Evolutionary conservation across 192 early-diverging fungal genomes (phyloP).

Genomic region (Coemansia biformis): DNA sequence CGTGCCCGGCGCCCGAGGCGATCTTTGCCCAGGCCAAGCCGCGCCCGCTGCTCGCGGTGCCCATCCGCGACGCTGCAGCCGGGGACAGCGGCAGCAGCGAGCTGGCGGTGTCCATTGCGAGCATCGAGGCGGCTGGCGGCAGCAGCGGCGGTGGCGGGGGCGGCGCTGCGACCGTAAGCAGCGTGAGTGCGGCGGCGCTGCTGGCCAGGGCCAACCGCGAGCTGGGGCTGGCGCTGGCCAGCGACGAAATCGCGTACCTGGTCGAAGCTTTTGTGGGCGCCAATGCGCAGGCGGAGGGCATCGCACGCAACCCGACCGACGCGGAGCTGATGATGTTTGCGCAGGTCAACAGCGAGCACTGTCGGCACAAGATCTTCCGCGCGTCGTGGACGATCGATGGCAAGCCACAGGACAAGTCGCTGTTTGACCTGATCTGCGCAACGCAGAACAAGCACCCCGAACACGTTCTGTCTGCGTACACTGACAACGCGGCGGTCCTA

Average conservation of each 20-base stretch:
- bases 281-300: slow-evolving; percentile 35
- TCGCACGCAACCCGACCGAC: slow-evolving; percentile 90
- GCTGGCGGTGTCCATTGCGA: slow-evolving; percentile 23
- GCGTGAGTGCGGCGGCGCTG: slow-evolving; percentile 35
- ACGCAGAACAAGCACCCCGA: slow-evolving; percentile 80
- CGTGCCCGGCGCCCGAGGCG: slow-evolving; percentile 57
- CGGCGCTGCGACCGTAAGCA: no score
- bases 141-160: no score
- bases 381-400: slow-evolving; percentile 98
- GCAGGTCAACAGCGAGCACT: slow-evolving; percentile 99
- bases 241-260: slow-evolving; percentile 95
- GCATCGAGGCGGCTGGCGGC: slow-evolving; percentile 11
- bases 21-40: slow-evolving; percentile 69
- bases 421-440: slow-evolving; percentile 96
- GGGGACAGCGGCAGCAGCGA: neutral
- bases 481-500: slow-evolving; percentile 97
- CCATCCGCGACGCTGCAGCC: slow-evolving; percentile 22
- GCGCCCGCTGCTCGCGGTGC: slow-evolving; percentile 59
- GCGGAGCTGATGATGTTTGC: slow-evolving; percentile 99
- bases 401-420: slow-evolving; percentile 64
- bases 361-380: slow-evolving; percentile 99
- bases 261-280: slow-evolving; percentile 70
- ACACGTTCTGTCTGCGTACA: slow-evolving; percentile 91
- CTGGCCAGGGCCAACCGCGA: slow-evolving; percentile 77
- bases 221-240: slow-evolving; percentile 90